These are phyloP conservation scores for Diaporthe citrichinensis DNA, from an alignment of 2,329 filamentous ascomycete species.

Conservation along the genomic window DNA sequence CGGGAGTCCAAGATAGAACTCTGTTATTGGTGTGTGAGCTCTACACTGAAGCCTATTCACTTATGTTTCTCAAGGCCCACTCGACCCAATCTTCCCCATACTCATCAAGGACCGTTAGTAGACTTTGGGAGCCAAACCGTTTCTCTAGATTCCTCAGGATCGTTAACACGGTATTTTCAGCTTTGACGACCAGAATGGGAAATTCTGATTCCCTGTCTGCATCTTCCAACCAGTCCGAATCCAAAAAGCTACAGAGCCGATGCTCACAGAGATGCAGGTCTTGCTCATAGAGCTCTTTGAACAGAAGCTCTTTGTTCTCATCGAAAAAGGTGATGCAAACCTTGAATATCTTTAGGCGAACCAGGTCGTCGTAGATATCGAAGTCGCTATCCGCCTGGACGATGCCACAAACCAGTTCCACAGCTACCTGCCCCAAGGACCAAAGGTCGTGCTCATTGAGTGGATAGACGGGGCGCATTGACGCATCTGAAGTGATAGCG, in stretches of 20 bases:
- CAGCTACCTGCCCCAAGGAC: background rate
- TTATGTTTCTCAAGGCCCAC: background rate
- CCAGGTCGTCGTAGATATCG: background rate
- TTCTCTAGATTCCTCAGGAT: background rate
- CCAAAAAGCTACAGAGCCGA: background rate
- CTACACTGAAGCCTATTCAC: background rate
- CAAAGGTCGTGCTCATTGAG: background rate
- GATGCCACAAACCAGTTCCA: background rate
- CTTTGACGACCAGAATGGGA: background rate
- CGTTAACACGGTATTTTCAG: background rate
- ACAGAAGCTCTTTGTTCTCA: background rate
- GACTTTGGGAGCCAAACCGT: background rate
- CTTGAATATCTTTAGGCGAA: background rate
- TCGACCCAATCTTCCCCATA: background rate
- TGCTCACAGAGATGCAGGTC: background rate
- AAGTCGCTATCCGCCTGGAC: background rate
- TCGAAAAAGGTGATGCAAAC: background rate
- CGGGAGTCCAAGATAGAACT: no score
- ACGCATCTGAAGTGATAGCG: background rate
- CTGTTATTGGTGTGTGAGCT: no score
- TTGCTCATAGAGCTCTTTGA: background rate
- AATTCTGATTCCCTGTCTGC: background rate
- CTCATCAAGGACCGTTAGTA: background rate
- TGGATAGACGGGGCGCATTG: no score
- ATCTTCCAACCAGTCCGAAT: background rate